These are phyloP conservation scores for Rhizophagus clarus DNA, from an alignment of 192 early-diverging fungal species.

Conservation along the genomic window DNA sequence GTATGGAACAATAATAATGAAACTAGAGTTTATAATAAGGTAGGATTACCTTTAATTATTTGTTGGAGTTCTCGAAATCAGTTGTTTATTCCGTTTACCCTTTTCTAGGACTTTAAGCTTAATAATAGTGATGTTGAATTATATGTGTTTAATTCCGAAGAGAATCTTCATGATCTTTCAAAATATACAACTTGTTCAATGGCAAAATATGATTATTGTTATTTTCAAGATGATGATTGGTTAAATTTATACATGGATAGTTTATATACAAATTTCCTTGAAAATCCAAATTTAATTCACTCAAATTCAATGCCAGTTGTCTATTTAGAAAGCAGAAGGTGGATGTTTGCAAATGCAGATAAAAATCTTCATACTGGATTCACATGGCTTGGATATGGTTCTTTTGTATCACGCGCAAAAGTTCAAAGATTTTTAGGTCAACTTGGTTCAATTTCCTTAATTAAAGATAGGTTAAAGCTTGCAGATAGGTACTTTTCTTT, in stretches of 20 bases:
- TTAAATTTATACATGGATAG: conserved; percentile 57
- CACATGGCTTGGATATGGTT: conserved; percentile 54
- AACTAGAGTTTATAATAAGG: conserved; percentile 27
- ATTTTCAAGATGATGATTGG: conserved; percentile 62
- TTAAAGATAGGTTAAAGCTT: conserved; percentile 47
- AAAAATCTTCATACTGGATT: conserved; percentile 58
- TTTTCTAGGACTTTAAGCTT: conserved; percentile 37
- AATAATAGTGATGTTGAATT: conserved; percentile 34
- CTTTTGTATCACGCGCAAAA: conserved; percentile 50
- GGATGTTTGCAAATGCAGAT: conserved; percentile 56
- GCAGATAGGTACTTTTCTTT: conserved; percentile 60
- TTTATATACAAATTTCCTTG: conserved; percentile 60
- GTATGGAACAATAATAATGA: conserved; percentile 54
- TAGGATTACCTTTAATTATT: not conserved
- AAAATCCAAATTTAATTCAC: conserved; percentile 53
- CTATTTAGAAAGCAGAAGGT: conserved; percentile 51
- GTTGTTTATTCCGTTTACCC: not conserved
- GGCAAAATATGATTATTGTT: conserved; percentile 55
- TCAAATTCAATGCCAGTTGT: conserved; percentile 52
- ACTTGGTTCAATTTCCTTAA: conserved; percentile 48
- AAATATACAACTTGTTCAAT: conserved; percentile 56
- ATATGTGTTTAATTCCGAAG: conserved; percentile 47
- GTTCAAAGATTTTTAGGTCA: conserved; percentile 55
- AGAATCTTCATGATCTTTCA: conserved; percentile 55
- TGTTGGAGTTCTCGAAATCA: not conserved